Evolutionary conservation across 202 grass and related monocot genomes (phyloP), one percentile per base, ranked within the genome.

Genomic region (Digitaria exilis): DNA sequence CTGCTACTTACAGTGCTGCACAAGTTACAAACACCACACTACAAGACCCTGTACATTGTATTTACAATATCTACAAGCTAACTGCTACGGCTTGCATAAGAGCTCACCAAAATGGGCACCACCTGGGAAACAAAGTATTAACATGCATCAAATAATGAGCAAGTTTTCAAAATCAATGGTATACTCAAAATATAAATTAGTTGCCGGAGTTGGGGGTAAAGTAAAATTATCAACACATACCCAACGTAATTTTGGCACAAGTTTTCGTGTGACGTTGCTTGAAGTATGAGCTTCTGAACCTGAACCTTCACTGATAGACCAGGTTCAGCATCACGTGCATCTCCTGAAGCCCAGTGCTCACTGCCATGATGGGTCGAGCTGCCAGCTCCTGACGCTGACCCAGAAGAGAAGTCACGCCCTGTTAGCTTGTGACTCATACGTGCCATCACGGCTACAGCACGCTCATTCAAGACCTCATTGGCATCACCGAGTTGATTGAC

Each of bases 21-120:
- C 78, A 82, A 0, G 50, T 68, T 68, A 50, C 50, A 49, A 83
- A 80, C 45, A 75, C 44, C 50, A 83, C 67, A 13, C 64, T 13
- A 71, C 37, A 19, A 30, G 32, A 48, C 42, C 42, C 25, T 95
- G 82, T 90, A 93, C 90, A 97, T 9, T n/a, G 21, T 91, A 95
- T 89, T 80, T 87, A 90, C 95, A 97, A 17, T 76, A 89, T 71
- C 71, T 84, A 89, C 80, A 77, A 25, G 21, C 51, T 72, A 72
- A 31, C 42, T 30, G 43, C 15, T 21, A 43, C 43, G 77, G 44
- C 28, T 75, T 80, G 74, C 68, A 37, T 10, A 25, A 78, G 65
- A 86, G 74, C 57, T 98, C 90, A 98, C 96, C 96, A 98, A 78
- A 98, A 98, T 11, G 93, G 96, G 56, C 96, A 98, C 96, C 96